Base-by-base conservation (phyloP, 2,329 filamentous ascomycete genomes). In the Nannizzia gypsea region DNA sequence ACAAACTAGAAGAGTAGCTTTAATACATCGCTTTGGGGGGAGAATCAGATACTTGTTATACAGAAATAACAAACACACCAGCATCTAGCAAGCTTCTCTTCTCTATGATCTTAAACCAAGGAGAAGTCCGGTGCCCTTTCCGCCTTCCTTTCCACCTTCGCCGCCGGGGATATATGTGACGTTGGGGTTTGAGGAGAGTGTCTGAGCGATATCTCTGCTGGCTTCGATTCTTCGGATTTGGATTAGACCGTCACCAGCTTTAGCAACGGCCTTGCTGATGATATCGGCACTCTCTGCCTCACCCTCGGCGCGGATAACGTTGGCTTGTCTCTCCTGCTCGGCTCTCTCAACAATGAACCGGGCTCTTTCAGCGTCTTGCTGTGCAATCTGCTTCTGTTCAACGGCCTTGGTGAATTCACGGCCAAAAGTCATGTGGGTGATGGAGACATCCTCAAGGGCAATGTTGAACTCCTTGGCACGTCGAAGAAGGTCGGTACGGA, bases 401-500 rank as follows among this genome's bases (percentile, higher is more conserved):
- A 99, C 93, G 65, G 93, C 93, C 76, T 89, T 89, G 63, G 93
- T 99, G 81, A 99, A 99, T 77, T 99, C 93, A 76, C 92, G 92
- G 68, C 93, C 93, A 73, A 99, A 99, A 58, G 93, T 99, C 93
- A 99, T 99, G 82, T 99, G 93, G 63, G 93, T 99, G 76, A 99
- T 99, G 72, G 90, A 95, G 62, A 99, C 93, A 72, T 99, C 93
- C 78, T 99, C 93, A 59, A 99, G 89, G 28, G 90, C 90, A 72
- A 99, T 99, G 81, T 99, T 96, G 85, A 99, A 99, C 76, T 99
- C 93, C 70, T 86, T 80, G 55, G 93, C 93, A 70, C 93, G 91
- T 79, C 88, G 90, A 72, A 93, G 86, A 56, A 99, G 85, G 74
- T 99, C 93, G 67, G 83, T 82, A 63, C 89, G 90, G 80, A 99